Evolutionary conservation across 352 stramenopile genomes (phyloP).

Genomic region (Globisporangium radiosum): DNA sequence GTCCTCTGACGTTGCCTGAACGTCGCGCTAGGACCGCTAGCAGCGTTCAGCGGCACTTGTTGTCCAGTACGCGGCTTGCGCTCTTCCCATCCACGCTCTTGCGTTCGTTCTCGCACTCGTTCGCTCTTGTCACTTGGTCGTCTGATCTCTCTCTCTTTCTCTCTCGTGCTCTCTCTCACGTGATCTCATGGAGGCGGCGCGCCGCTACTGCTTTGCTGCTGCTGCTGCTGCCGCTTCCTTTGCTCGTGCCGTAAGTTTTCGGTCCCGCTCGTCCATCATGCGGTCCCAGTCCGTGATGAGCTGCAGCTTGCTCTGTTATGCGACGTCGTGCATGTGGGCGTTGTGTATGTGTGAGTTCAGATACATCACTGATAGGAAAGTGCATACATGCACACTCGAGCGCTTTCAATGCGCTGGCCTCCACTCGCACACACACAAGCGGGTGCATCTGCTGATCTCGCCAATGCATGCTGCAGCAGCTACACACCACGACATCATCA

Average conservation of each 20-base stretch:
- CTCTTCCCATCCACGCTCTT: no score
- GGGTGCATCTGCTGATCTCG: no score
- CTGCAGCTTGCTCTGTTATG: conserved; percentile 60
- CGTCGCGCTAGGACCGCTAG: no score
- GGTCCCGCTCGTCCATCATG: conserved; percentile 77
- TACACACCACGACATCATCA: not conserved
- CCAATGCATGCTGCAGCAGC: no score
- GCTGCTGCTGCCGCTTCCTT: conserved; percentile 13
- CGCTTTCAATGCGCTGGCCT: no score
- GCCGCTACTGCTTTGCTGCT: conserved; percentile 7
- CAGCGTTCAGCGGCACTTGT: no score
- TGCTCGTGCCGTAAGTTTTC: conserved; percentile 43
- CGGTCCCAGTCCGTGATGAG: conserved; percentile 76
- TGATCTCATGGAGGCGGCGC: no score
- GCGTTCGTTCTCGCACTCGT: no score
- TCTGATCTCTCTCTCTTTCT: not conserved
- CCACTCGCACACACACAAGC: not conserved
- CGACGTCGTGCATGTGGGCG: not conserved
- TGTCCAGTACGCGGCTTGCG: no score
- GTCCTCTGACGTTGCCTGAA: no score
- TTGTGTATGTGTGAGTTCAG: not conserved
- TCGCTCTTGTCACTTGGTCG: no score
- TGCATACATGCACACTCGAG: not conserved
- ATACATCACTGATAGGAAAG: not conserved
- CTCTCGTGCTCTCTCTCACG: not conserved